Conservation (phyloP, 2,329 filamentous ascomycete genomes). For the Colletotrichum tabaci region DNA sequence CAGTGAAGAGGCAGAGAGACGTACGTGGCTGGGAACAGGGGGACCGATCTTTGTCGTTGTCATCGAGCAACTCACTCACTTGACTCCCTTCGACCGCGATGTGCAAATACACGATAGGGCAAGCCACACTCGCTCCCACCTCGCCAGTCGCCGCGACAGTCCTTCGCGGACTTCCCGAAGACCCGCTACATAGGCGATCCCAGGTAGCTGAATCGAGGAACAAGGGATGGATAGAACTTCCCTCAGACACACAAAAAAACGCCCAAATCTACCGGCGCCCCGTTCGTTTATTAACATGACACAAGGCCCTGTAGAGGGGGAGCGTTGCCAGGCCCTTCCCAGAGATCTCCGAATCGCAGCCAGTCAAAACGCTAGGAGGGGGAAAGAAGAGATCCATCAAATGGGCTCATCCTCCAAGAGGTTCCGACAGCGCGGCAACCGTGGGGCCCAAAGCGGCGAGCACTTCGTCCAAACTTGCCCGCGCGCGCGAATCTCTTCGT, state of each 20-base stretch:
- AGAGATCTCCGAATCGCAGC: conserved; percentile 32
- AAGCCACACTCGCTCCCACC: background rate
- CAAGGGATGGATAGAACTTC: too few species aligned
- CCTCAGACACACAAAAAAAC: background rate
- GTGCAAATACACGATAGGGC: background rate
- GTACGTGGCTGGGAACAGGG: background rate
- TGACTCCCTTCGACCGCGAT: background rate
- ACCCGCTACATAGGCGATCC: conserved; percentile 11
- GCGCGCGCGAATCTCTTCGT: conserved; percentile 22
- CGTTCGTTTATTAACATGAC: conserved; percentile 34
- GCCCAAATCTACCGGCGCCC: conserved; percentile 36
- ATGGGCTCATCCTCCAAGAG: conserved; percentile 3
- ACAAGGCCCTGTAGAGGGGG: conserved; percentile 18
- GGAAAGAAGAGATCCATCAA: background rate
- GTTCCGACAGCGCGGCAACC: conserved; percentile 40
- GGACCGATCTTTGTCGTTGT: background rate
- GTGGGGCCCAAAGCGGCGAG: conserved; percentile 29
- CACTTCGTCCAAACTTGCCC: conserved; percentile 40
- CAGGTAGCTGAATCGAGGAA: conserved; percentile 23
- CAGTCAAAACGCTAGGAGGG: conserved; percentile 26
- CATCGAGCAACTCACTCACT: background rate
- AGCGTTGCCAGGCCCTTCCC: conserved; percentile 22
- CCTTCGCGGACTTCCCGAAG: conserved; percentile 24
- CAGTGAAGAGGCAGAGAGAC: background rate
- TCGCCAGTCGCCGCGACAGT: conserved; percentile 3